These are phyloP conservation scores for Vigna radiata DNA, from an alignment of 306 rosid species.

Conservation along the genomic window DNA sequence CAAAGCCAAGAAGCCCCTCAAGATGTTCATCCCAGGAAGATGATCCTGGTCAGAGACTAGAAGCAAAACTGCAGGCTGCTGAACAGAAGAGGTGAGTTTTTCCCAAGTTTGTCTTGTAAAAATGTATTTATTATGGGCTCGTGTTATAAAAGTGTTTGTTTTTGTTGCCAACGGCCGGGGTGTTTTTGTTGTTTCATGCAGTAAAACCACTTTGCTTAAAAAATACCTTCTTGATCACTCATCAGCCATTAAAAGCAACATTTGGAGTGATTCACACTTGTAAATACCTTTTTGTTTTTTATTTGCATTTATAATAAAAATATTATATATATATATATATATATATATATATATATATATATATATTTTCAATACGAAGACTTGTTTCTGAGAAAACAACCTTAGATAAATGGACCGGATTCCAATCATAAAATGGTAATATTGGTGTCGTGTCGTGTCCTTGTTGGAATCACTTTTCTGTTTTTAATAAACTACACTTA, in stretches of 20 bases:
- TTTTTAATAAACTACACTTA: background rate
- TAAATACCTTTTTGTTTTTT: background rate
- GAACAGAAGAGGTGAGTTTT: conserved; percentile 79
- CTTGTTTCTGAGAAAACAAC: background rate
- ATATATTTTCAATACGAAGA: background rate
- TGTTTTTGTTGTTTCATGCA: conserved; percentile 9
- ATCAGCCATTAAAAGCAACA: background rate
- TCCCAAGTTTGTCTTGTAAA: background rate
- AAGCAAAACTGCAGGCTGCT: conserved; percentile 95
- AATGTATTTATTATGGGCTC: background rate
- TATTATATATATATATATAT: background rate
- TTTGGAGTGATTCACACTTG: background rate
- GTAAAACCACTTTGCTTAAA: background rate
- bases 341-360: background rate
- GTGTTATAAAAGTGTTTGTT: background rate
- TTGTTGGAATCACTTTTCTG: background rate
- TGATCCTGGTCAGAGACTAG: conserved; percentile 83
- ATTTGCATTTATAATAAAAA: background rate
- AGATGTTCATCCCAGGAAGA: conserved; percentile 74
- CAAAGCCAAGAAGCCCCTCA: conserved; percentile 81
- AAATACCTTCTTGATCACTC: background rate
- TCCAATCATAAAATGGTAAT: conserved; percentile 11
- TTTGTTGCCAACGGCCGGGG: background rate
- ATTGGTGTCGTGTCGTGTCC: background rate
- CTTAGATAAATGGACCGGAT: background rate